phyloP scores from a whole-genome alignment of 2,329 filamentous ascomycete genomes.

The Fusarium duplospermum region DNA sequence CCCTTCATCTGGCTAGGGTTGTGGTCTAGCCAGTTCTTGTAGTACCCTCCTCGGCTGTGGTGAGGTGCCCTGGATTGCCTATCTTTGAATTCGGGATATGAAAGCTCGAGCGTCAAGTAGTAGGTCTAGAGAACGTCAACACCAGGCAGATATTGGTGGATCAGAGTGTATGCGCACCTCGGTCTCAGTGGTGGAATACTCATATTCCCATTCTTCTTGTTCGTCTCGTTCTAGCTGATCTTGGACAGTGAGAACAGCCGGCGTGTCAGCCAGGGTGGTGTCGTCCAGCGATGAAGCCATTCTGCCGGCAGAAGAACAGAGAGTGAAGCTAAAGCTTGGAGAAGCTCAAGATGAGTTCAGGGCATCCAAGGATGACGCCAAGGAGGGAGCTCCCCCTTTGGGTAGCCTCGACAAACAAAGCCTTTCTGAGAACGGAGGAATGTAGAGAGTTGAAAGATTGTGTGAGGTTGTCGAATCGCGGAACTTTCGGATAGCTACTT shows the following conservation, averaged over 20 bases:
- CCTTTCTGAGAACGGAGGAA: neutral
- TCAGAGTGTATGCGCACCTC: conserved; percentile 56
- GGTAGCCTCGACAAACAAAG: neutral
- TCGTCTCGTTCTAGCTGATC: conserved; percentile 51
- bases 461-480: neutral
- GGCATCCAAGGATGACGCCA: neutral
- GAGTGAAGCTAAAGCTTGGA: neutral
- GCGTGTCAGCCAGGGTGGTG: conserved; percentile 31
- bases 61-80: conserved; percentile 54
- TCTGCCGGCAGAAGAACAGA: neutral
- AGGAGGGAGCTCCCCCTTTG: neutral
- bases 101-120: conserved; percentile 73
- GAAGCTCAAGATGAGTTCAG: neutral
- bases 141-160: neutral
- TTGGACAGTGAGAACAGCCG: conserved; percentile 46
- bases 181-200: conserved; percentile 72
- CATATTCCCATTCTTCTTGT: conserved; percentile 75
- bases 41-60: conserved; percentile 60
- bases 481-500: conserved; percentile 24
- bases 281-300: conserved; percentile 36
- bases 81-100: conserved; percentile 67
- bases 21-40: conserved; percentile 55
- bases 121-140: conserved; percentile 62
- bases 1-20: conserved; percentile 36
- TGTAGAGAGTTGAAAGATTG: conserved; percentile 11